Conservation (phyloP, 73 alveolate genomes). For the Stentor roeselii region DNA sequence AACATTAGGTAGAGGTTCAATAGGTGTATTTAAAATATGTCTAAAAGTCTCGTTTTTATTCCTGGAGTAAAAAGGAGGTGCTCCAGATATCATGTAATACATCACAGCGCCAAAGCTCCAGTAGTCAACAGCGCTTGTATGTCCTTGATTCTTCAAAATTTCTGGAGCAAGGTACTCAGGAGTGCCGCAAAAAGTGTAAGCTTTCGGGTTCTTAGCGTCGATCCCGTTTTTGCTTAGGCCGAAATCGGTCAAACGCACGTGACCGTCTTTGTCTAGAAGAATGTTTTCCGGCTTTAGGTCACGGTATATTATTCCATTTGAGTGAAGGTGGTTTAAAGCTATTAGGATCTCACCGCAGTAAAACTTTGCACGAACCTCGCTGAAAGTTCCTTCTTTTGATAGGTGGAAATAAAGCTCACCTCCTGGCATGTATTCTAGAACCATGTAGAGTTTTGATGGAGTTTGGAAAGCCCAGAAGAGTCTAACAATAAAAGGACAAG, state of each 20-base stretch:
- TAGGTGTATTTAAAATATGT: conserved; percentile 51
- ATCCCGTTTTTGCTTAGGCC: conserved; percentile 63
- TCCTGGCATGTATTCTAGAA: conserved; percentile 64
- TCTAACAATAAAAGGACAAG: conserved; percentile 81
- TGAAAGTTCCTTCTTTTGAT: conserved; percentile 31
- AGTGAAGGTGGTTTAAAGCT: conserved; percentile 59
- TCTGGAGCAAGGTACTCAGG: conserved; percentile 93
- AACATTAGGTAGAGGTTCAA: conserved; percentile 52
- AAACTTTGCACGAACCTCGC: conserved; percentile 35
- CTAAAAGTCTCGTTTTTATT: conserved; percentile 61
- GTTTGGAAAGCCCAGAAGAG: conserved; percentile 85
- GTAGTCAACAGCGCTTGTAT: conserved; percentile 78
- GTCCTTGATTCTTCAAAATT: conserved; percentile 64
- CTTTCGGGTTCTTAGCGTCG: conserved; percentile 5
- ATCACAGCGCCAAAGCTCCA: conserved; percentile 85
- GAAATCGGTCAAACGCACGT: conserved; percentile 88
- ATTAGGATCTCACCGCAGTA: conserved; percentile 41
- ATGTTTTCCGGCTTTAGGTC: conserved; percentile 91
- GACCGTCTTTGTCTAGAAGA: conserved; percentile 78
- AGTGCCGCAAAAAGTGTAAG: conserved; percentile 69
- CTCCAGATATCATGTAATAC: conserved; percentile 83
- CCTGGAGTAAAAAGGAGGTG: conserved; percentile 83
- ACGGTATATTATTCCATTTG: conserved; percentile 54
- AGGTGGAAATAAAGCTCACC: conserved; percentile 41
- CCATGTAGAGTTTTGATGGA: conserved; percentile 78